phyloP scores from a whole-genome alignment of 2,329 filamentous ascomycete genomes.

The Cercospora sp. region DNA sequence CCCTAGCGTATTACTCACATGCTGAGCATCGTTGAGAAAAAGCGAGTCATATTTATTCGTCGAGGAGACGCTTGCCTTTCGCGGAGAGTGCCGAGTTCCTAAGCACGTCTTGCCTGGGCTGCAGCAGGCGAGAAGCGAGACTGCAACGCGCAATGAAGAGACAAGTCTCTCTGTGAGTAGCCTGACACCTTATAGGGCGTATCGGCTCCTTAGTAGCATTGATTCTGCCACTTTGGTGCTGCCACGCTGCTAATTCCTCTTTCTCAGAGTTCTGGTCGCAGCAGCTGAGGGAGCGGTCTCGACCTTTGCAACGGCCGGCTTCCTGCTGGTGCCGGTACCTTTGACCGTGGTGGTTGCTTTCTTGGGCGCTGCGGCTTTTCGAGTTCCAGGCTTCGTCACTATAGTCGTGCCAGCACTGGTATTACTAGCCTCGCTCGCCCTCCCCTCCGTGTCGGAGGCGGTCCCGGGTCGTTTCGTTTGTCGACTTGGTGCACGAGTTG shows the following conservation, averaged over 20 bases:
- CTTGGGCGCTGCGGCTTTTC: slow-evolving; percentile 22
- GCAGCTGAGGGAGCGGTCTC: slow-evolving; percentile 28
- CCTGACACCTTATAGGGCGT: background rate
- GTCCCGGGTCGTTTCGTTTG: slow-evolving; percentile 50
- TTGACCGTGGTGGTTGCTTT: slow-evolving; percentile 28
- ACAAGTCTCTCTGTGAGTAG: background rate
- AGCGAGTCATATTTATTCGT: background rate
- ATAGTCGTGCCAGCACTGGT: slow-evolving; percentile 63
- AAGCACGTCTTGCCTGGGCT: background rate
- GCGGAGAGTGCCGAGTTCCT: background rate
- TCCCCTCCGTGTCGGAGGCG: slow-evolving; percentile 35
- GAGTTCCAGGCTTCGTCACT: slow-evolving; percentile 46
- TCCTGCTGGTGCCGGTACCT: slow-evolving; percentile 46
- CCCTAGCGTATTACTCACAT: background rate
- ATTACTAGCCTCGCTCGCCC: slow-evolving; percentile 60
- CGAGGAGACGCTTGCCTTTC: background rate
- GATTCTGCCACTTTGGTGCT: background rate
- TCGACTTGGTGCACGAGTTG: slow-evolving; percentile 62
- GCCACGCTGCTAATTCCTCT: slow-evolving; percentile 28
- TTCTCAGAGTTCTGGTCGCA: slow-evolving; percentile 36
- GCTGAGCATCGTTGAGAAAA: background rate
- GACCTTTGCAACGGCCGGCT: slow-evolving; percentile 37
- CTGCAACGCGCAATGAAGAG: background rate
- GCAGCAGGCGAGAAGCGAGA: background rate
- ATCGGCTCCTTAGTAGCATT: background rate